Conservation (phyloP, 1,284 basidiomycete genomes). For the Heterobasidion irregulare region DNA sequence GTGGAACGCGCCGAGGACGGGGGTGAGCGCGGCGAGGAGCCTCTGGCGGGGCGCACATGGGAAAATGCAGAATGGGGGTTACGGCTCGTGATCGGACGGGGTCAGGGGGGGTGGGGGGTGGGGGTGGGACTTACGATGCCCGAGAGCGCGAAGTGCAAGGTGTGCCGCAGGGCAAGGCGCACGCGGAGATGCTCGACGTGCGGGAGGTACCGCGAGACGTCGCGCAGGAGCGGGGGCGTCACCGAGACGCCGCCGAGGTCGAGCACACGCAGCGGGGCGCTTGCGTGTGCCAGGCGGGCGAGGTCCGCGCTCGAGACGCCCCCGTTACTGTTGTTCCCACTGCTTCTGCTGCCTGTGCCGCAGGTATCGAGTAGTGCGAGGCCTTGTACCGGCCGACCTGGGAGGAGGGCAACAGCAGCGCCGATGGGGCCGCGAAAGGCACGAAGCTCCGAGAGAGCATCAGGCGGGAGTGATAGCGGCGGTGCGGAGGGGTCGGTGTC, state of each 20-base stretch:
- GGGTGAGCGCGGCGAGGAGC: slow-evolving; percentile 28
- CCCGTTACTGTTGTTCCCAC: slow-evolving; percentile 27
- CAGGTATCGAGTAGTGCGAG: slow-evolving; percentile 37
- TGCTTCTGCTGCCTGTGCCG: no score
- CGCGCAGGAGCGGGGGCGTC: slow-evolving; percentile 46
- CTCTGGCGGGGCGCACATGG: slow-evolving; percentile 15
- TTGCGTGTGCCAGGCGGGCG: slow-evolving; percentile 36
- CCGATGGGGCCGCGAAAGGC: slow-evolving; percentile 52
- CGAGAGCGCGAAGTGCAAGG: slow-evolving; percentile 51
- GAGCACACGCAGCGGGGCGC: slow-evolving; percentile 38
- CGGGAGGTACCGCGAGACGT: slow-evolving; percentile 42
- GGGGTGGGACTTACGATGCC: slow-evolving; percentile 47
- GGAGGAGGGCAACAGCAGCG: slow-evolving; percentile 49
- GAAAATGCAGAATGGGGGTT: not conserved
- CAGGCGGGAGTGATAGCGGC: slow-evolving; percentile 25
- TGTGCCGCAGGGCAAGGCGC: slow-evolving; percentile 54
- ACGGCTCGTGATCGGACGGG: not conserved
- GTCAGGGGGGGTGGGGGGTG: slow-evolving; percentile 1
- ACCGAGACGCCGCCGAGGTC: slow-evolving; percentile 53
- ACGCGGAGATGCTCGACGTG: slow-evolving; percentile 43
- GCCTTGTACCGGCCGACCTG: slow-evolving; percentile 45
- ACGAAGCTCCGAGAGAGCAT: slow-evolving; percentile 35
- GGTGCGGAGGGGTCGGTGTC: slow-evolving; percentile 30
- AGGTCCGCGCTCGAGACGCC: slow-evolving; percentile 44
- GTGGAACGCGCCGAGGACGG: slow-evolving; percentile 28